These are phyloP conservation scores for Phascolomyces articulosus DNA, from an alignment of 371 early-diverging fungal genomes.

Conservation along the genomic window DNA sequence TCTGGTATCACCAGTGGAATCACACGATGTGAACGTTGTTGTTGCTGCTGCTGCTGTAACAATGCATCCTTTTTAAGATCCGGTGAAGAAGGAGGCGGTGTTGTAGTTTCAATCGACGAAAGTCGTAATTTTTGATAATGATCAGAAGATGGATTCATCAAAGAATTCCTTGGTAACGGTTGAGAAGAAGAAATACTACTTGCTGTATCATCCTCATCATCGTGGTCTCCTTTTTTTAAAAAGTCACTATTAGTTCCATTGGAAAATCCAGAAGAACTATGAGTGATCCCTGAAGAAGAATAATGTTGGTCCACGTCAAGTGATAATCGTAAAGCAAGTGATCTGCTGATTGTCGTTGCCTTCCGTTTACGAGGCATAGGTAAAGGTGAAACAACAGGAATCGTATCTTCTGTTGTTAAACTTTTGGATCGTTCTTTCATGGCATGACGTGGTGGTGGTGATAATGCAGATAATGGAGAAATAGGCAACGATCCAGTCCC, in stretches of 20 bases:
- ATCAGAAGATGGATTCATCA: not conserved
- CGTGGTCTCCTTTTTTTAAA: slow-evolving; percentile 6
- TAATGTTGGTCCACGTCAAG: slow-evolving; percentile 35
- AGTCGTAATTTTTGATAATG: slow-evolving; percentile 1
- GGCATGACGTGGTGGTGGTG: slow-evolving; percentile 28
- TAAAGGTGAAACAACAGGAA: slow-evolving; percentile 1
- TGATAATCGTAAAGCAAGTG: slow-evolving; percentile 34
- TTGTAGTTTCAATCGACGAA: slow-evolving; percentile 10
- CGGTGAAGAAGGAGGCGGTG: not conserved
- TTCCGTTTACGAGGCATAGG: slow-evolving; percentile 4
- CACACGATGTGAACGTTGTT: not conserved
- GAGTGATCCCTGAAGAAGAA: not conserved
- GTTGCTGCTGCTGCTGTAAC: slow-evolving; percentile 2
- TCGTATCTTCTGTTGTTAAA: slow-evolving; percentile 10
- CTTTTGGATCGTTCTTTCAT: slow-evolving; percentile 20
- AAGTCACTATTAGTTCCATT: slow-evolving; percentile 14
- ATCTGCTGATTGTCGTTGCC: slow-evolving; percentile 9
- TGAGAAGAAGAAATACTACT: not conserved
- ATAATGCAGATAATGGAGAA: slow-evolving; percentile 21
- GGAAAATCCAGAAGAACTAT: slow-evolving; percentile 5
- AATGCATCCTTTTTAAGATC: slow-evolving; percentile 1
- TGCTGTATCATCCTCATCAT: slow-evolving; percentile 8
- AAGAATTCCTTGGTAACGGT: not conserved
- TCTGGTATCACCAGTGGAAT: not conserved
- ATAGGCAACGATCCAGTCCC: slow-evolving; percentile 3